Evolutionary conservation across 331 rosid genomes (phyloP), one percentile per base, ranked within the genome.

Genomic region (Acacia pycnantha): DNA sequence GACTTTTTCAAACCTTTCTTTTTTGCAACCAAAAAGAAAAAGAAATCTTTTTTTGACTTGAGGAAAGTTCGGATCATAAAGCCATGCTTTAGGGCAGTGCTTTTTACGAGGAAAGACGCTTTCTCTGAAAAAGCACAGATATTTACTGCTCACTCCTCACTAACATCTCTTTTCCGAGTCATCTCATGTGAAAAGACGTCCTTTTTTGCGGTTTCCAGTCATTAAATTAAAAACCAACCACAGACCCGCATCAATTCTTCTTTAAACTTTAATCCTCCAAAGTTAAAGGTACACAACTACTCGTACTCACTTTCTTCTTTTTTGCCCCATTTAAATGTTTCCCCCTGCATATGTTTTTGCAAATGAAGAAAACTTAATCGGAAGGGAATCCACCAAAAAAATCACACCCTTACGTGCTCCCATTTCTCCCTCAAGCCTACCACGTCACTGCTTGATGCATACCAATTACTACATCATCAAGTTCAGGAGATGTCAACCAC

Each of bases 51-150:
- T 76, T 82, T 71, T 83, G 89, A 83, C 82, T 76, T 31, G 7
- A 61, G 73, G 56, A 72, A 79, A 79, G 54, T 70, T 70, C 54
- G 15, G 27, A 14, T 72, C 31, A 35, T 26, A 80, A 86, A 80
- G 86, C 82, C 86, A 27, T 69, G 77, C 59, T 62, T 82, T 21
- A 43, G 47, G 85, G 68, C 62, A 40, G 76, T 79, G 51, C 80
- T 78, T 83, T 84, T 79, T 70, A 44, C 48, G 78, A 79, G 73
- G 76, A 78, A 85, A 79, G 58, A 65, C 27, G 41, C 76, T 69
- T 79, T 85, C 35, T 22, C 70, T 22, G 67, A 67, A 74, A 41
- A 79, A 82, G 76, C 46, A 43, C 69, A 27, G 40, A 62, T 62
- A 13, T 62, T 29, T 62, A 22, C 31, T 58, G 4, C 3, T 26